Conservation (phyloP, 75 land plant genomes). For the Ceratopteris richardii region DNA sequence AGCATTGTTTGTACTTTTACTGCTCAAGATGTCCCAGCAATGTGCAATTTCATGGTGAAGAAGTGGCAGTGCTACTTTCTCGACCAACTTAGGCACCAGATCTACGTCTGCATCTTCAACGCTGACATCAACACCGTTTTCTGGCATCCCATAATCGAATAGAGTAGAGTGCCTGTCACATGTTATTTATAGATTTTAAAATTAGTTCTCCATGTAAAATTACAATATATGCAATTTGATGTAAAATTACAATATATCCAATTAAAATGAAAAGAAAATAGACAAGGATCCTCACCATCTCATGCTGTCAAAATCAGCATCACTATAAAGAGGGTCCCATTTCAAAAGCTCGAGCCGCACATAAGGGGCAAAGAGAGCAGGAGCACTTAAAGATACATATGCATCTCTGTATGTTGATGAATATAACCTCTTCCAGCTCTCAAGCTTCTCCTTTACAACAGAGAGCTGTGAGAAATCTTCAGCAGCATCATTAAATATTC, state of each 20-base stretch:
- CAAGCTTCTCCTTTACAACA: slow-evolving; percentile 66
- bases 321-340: slow-evolving; percentile 89
- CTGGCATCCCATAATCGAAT: slow-evolving; percentile 60
- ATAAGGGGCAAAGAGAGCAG: slow-evolving; percentile 89
- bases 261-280: background rate
- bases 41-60: slow-evolving; percentile 77
- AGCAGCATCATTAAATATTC: slow-evolving; percentile 77
- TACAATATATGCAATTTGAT: background rate
- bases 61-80: slow-evolving; percentile 80
- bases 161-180: slow-evolving; percentile 54
- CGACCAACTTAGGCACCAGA: slow-evolving; percentile 77
- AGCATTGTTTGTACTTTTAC: slow-evolving; percentile 59
- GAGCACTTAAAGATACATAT: slow-evolving; percentile 77
- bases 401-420: slow-evolving; percentile 71
- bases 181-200: too few species aligned
- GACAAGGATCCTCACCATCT: slow-evolving; percentile 43
- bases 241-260: background rate
- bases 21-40: slow-evolving; percentile 92
- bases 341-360: slow-evolving; percentile 89
- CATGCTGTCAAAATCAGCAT: slow-evolving; percentile 67
- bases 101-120: slow-evolving; percentile 70
- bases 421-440: slow-evolving; percentile 67
- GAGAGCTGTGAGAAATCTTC: slow-evolving; percentile 71
- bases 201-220: background rate
- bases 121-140: slow-evolving; percentile 32